These are phyloP conservation scores for Hansfordia pulvinata DNA, from an alignment of 2,329 filamentous ascomycete genomes.

Conservation along the genomic window DNA sequence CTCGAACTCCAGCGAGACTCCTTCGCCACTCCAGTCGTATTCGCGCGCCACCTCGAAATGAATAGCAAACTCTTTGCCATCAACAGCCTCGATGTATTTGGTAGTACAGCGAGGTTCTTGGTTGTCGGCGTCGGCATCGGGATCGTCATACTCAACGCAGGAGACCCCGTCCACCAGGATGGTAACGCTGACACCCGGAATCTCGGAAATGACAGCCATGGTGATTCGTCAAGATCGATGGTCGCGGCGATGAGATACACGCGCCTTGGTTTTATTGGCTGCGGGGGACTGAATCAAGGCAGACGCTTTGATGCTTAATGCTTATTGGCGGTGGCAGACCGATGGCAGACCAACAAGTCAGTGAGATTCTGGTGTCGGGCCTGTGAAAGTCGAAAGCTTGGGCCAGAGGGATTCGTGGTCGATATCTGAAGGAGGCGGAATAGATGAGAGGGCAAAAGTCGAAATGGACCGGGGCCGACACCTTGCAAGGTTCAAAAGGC, in stretches of 20 bases:
- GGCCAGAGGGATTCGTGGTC: not conserved
- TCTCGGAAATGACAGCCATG: slow-evolving; percentile 13
- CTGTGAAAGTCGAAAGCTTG: not conserved
- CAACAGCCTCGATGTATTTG: slow-evolving; percentile 17
- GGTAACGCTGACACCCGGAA: slow-evolving; percentile 11
- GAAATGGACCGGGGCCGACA: too few relatives aligned
- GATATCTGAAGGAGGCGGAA: too few relatives aligned
- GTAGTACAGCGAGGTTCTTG: slow-evolving; percentile 4
- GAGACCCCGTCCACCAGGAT: slow-evolving; percentile 8
- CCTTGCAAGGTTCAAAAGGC: too few relatives aligned
- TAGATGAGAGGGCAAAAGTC: too few relatives aligned
- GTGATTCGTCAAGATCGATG: not conserved
- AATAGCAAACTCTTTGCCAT: slow-evolving; percentile 13
- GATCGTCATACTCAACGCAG: slow-evolving; percentile 12
- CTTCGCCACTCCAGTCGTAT: slow-evolving; percentile 13
- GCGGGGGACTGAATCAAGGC: not conserved
- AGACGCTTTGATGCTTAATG: not conserved
- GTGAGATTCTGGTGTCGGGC: not conserved
- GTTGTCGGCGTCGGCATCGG: slow-evolving; percentile 6
- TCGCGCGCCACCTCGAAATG: slow-evolving; percentile 4
- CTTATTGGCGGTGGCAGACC: not conserved
- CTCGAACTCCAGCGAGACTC: slow-evolving; percentile 7
- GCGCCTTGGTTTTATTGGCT: not conserved
- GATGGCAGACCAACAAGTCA: not conserved
- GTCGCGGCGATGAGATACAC: not conserved